Evolutionary conservation across 108 stramenopile species (phyloP).

Genomic region (Nitzschia palea): DNA sequence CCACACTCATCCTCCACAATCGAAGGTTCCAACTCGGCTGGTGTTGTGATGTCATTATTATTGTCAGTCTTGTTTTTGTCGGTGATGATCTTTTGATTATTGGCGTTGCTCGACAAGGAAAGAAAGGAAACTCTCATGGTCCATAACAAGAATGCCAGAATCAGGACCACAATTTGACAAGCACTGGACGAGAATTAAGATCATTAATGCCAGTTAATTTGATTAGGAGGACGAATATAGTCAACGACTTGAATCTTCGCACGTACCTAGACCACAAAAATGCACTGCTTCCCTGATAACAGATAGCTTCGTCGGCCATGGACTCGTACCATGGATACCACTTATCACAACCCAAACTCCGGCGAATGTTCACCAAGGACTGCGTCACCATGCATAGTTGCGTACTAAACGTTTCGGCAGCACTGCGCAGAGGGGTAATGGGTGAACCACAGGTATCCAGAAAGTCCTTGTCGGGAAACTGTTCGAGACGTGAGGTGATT

Average conservation of each 20-base stretch:
- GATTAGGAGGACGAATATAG: too few species aligned
- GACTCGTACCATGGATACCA: conserved; percentile 19
- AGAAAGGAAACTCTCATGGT: conserved; percentile 5
- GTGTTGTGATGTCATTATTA: too few species aligned
- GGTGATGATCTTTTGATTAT: too few species aligned
- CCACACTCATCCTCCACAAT: too few species aligned
- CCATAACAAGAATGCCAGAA: conserved; percentile 12
- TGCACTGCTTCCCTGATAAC: conserved; percentile 2
- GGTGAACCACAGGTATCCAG: conserved; percentile 2
- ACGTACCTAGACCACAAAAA: conserved; percentile 4
- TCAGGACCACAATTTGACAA: not conserved
- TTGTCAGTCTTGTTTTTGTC: too few species aligned
- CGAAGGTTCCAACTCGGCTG: too few species aligned
- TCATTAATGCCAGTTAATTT: too few species aligned
- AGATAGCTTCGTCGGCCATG: conserved; percentile 2
- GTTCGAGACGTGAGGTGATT: not conserved
- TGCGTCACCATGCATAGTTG: conserved; percentile 13
- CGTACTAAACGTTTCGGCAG: not conserved
- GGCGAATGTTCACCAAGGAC: conserved; percentile 1
- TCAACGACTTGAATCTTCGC: too few species aligned
- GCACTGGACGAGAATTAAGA: conserved; percentile 1
- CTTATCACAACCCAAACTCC: conserved; percentile 8
- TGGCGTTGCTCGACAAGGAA: not conserved
- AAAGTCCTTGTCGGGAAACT: not conserved
- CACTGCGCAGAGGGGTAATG: not conserved